Evolutionary conservation across 306 rosid genomes (phyloP).

Genomic region (cucumber (Cucumis sativus)): DNA sequence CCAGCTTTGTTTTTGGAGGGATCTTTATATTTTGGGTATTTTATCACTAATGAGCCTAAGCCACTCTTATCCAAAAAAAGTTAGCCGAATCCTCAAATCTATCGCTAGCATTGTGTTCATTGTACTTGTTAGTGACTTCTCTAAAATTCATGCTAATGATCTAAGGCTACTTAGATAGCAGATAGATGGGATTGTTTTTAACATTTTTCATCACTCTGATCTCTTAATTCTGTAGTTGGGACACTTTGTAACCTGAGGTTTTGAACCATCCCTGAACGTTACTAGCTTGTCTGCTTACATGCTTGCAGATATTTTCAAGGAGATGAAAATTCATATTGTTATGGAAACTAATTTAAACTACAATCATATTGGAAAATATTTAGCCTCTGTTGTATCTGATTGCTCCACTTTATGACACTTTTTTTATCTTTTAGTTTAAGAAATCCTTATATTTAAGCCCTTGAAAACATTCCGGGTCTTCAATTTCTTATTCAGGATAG

Average conservation of each 20-base stretch:
- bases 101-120: not conserved
- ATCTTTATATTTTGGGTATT: not conserved
- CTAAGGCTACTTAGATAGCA: not conserved
- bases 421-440: not conserved
- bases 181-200: not conserved
- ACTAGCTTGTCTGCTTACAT: not conserved
- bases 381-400: not conserved
- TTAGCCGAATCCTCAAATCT: not conserved
- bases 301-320: not conserved
- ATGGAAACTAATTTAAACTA: not conserved
- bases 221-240: not conserved
- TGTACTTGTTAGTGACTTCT: not conserved
- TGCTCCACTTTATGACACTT: not conserved
- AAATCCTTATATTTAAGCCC: not conserved
- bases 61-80: not conserved
- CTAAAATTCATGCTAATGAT: not conserved
- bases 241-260: not conserved
- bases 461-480: slow-evolving; percentile 8
- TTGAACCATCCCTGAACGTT: not conserved
- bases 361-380: not conserved
- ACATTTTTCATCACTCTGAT: not conserved
- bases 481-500: slow-evolving; percentile 45
- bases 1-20: not conserved
- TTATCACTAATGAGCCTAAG: not conserved
- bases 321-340: not conserved